A percentile compares a stretch with the other conserved stretches of the same genome.
Evolutionary conservation across 306 rosid genomes (phyloP).

Genomic region (Comarum palustre): DNA sequence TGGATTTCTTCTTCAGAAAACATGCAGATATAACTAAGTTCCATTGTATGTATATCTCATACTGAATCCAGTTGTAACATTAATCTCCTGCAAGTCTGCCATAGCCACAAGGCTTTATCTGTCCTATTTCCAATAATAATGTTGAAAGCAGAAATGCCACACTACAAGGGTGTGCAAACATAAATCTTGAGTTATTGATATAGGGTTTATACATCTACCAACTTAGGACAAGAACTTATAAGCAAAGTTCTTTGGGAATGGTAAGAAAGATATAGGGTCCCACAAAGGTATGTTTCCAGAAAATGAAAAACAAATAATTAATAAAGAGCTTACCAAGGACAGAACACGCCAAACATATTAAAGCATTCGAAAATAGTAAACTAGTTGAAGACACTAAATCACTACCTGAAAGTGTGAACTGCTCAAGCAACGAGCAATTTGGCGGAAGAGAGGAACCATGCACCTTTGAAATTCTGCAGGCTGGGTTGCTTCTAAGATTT

Average conservation of each 20-base stretch:
- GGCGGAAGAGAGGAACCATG: slow-evolving; percentile 55
- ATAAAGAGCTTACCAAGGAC: not conserved
- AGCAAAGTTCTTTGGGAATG: not conserved
- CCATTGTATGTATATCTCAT: not conserved
- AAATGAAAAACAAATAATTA: not conserved
- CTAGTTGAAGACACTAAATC: not conserved
- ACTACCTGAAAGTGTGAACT: slow-evolving; percentile 61
- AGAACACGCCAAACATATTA: not conserved
- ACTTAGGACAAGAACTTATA: not conserved
- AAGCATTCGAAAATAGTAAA: not conserved
- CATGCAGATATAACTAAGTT: not conserved
- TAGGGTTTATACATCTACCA: not conserved
- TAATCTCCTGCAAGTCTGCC: not conserved
- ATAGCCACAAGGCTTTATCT: not conserved
- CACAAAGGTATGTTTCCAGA: not conserved
- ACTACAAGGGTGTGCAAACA: not conserved
- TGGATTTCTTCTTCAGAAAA: not conserved
- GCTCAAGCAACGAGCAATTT: slow-evolving; percentile 49
- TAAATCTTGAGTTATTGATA: not conserved
- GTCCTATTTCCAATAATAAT: not conserved
- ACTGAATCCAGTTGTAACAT: not conserved
- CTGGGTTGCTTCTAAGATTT: slow-evolving; percentile 55
- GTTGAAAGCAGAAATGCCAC: not conserved
- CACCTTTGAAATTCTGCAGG: slow-evolving; percentile 59
- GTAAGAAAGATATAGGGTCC: not conserved